Base-by-base conservation (phyloP, 2,329 filamentous ascomycete species). In the Scedosporium aurantiacum region DNA sequence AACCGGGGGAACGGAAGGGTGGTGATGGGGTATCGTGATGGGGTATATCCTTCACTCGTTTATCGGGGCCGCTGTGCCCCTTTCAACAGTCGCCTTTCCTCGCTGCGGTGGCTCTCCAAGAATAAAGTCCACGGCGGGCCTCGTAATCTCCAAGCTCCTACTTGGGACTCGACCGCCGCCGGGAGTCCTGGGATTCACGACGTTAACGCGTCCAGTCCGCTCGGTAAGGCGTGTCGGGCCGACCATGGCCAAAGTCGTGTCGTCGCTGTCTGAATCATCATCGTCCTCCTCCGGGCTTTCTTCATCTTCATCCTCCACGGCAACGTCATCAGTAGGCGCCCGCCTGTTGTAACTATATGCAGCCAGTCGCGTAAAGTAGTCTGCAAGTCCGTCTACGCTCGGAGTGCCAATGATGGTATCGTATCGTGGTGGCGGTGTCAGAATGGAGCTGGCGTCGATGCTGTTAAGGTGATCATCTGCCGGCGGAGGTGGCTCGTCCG, bases 361-460 rank as follows among this genome's bases (percentile, higher is more conserved):
- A 0, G 89, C 89, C 45, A 96, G 75, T 1, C 92, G 84, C 0
- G 87, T 79, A 70, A 97, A 97, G 72, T 97, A 97, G 68, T 96
- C 92, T 1, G 91, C 89, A 56, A 96, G 73, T 0, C 86, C 74
- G 76, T 91, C 72, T 71, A 90, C 78, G 74, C 85, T 79, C 25
- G 83, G 77, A 63, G 82, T 83, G 16, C 87, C 89, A 1, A 94
- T 84, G 43, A 95, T 89, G 3, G 81, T 79, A 63, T 93, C 89
- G 70, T 97, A 96, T 62, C 88, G 85, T 0, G 92, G 92, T 6
- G 92, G 92, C 1, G 91, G 91, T 0, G 91, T 95, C 65, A 89
- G 78, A 16, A 89, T 72, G 0, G 70, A 69, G 28, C 60, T 27
- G 2, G 64, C 40, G 6, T 63, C 43, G 2, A 65, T 60, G 2